A percentile compares a stretch with the other conserved stretches of the same genome.
Conservation (phyloP, 306 rosid genomes). For the Vachellia pachyceras region DNA sequence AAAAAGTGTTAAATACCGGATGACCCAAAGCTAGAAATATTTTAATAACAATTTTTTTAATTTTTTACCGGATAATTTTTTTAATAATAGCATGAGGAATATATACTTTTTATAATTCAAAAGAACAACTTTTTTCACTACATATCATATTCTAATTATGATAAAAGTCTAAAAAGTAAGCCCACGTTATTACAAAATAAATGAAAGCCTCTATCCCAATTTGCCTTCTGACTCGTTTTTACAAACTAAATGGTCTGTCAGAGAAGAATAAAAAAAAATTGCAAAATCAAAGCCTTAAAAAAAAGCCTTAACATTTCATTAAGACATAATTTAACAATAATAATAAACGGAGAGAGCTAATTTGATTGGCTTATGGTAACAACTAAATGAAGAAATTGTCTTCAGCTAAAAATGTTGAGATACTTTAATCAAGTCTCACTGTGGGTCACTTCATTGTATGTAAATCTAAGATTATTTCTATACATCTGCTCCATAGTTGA, state of each 20-base stretch:
- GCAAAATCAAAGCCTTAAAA: background rate
- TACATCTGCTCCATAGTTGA: constrained; percentile 40
- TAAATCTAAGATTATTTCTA: constrained; percentile 32
- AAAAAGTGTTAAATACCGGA: too few species aligned
- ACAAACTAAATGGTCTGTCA: background rate
- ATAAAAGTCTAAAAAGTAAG: background rate
- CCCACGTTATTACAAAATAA: background rate
- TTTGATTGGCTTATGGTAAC: background rate
- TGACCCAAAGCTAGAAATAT: too few species aligned
- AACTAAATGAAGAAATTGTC: background rate
- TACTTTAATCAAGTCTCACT: background rate
- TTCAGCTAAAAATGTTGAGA: background rate
- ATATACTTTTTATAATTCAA: background rate
- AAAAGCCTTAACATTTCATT: background rate
- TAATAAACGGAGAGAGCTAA: background rate
- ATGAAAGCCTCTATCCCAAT: background rate
- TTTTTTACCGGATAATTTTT: background rate
- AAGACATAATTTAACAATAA: background rate
- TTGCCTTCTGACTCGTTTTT: background rate
- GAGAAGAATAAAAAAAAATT: background rate
- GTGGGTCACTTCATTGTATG: constrained; percentile 1
- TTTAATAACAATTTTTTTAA: too few species aligned
- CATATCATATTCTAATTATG: background rate
- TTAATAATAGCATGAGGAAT: background rate
- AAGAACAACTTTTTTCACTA: background rate